phyloP scores from a whole-genome alignment of 495 filamentous ascomycete species.

The Xanthoparmelia taractica region DNA sequence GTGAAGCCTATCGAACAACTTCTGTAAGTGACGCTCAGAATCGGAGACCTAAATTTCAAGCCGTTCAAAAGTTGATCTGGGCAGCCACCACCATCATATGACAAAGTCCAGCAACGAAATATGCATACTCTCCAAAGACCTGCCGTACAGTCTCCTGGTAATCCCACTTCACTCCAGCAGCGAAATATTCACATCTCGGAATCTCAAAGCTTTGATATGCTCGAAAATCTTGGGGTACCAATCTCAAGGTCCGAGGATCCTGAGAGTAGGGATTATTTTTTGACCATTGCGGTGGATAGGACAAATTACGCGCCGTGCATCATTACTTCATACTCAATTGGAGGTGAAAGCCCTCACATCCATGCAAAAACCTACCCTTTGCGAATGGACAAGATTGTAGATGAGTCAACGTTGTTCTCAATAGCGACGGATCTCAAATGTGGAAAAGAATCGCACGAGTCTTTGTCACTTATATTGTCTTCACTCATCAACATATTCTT shows the following conservation, averaged over 20 bases:
- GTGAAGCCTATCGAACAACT: not conserved
- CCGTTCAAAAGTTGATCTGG: not conserved
- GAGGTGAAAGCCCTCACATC: slow-evolving; percentile 29
- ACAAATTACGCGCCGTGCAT: slow-evolving; percentile 57
- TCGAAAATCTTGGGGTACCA: slow-evolving; percentile 45
- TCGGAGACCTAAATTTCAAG: not conserved
- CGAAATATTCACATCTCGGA: slow-evolving; percentile 54
- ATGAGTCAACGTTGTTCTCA: slow-evolving; percentile 30
- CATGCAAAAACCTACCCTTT: slow-evolving; percentile 53
- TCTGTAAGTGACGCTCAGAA: slow-evolving; percentile 26
- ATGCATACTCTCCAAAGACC: slow-evolving; percentile 44
- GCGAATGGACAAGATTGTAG: slow-evolving; percentile 41
- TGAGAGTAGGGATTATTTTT: slow-evolving; percentile 35
- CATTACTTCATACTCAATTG: slow-evolving; percentile 47
- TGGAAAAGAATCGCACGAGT: slow-evolving; percentile 33
- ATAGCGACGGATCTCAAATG: slow-evolving; percentile 49
- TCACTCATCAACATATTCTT: slow-evolving; percentile 54
- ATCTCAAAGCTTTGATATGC: slow-evolving; percentile 50
- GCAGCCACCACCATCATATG: not conserved
- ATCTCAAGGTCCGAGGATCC: slow-evolving; percentile 37
- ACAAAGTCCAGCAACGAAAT: slow-evolving; percentile 36
- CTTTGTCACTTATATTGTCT: slow-evolving; percentile 45
- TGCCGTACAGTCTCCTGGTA: not conserved
- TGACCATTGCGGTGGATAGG: slow-evolving; percentile 62
- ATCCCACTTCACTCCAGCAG: slow-evolving; percentile 31